Base-by-base conservation (phyloP, 140 eudicot species). In the Senecio squalidus region DNA sequence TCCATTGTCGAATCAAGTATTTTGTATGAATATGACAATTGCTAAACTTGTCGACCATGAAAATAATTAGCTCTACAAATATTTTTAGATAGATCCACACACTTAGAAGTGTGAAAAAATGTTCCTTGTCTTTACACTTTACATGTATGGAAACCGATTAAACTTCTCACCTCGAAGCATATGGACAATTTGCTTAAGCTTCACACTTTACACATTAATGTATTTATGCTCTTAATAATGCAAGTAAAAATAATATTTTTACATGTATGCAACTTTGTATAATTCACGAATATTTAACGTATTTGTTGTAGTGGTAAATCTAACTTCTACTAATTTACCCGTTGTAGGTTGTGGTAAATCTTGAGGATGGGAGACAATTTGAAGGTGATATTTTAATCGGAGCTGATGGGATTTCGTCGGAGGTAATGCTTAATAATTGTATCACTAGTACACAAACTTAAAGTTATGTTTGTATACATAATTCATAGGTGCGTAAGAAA, bases 341-440 rank as follows among this genome's bases (percentile, higher is more conserved):
- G n/a, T 43, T 26, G 33, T 56, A 77, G 82, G 75, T 72, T 0
- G 72, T 71, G 5, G 72, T 62, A 25, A 77, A 56, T 0, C 78
- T 77, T 30, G 78, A 77, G 6, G 72, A 72, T 61, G 78, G 78
- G 46, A 58, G 50, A 26, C 36, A 25, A 9, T 61, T 43, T 28
- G 75, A 72, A 62, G 78, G 82, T 0, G 82, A 77, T 77, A 30
- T 72, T 25, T 56, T 77, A 41, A 70, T 77, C 17, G 82, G 82
- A 44, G 82, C 75, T 4, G 82, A 77, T 60, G 78, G 82, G 46
- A 77, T 77, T 50, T 77, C 78, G 75, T 77, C 82, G 6, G 64
- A 77, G 56, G 82, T 76, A 66, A 59, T 55, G 40, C 7, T 2
- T 5, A n/a, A 4, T 48, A 49, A 24, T 50, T 36, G 36, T 26